Evolutionary conservation across 768 basidiomycete genomes (phyloP).

Genomic region (Kwoniella sp.): DNA sequence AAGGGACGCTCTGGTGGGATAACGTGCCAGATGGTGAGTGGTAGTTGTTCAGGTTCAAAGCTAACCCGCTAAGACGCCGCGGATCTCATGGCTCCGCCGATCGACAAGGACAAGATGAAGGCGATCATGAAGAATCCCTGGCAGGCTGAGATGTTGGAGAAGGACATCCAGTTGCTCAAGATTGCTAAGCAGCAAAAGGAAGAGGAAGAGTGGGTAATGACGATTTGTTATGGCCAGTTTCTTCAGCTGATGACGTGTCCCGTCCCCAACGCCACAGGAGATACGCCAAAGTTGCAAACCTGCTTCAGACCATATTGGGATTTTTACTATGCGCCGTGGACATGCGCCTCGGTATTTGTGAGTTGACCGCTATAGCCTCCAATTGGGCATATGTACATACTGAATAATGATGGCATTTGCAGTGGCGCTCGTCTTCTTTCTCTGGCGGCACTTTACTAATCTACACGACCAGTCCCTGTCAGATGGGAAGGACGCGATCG

Average conservation of each 20-base stretch:
- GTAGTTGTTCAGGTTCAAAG: not conserved
- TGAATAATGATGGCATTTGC: not conserved
- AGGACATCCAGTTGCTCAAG: slow-evolving; percentile 51
- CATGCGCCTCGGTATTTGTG: slow-evolving; percentile 46
- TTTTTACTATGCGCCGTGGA: slow-evolving; percentile 50
- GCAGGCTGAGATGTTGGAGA: slow-evolving; percentile 37
- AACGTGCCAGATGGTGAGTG: slow-evolving; percentile 52
- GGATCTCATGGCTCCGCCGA: slow-evolving; percentile 47
- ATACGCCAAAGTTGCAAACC: slow-evolving; percentile 51
- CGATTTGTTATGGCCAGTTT: not conserved
- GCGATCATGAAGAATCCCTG: slow-evolving; percentile 45
- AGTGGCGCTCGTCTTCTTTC: slow-evolving; percentile 48
- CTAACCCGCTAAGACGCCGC: slow-evolving; percentile 30
- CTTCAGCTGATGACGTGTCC: not conserved
- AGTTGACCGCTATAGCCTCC: slow-evolving; percentile 4
- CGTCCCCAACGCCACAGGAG: slow-evolving; percentile 24
- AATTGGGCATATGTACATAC: not conserved
- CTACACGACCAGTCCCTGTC: slow-evolving; percentile 30
- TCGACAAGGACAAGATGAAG: slow-evolving; percentile 47
- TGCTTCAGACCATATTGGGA: slow-evolving; percentile 52
- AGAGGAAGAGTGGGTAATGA: slow-evolving; percentile 40
- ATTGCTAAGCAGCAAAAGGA: slow-evolving; percentile 40
- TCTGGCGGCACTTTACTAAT: slow-evolving; percentile 46
- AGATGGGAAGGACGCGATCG: slow-evolving; percentile 31
- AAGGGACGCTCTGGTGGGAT: slow-evolving; percentile 55